A percentile compares a stretch with the other conserved stretches of the same genome.
Conservation (phyloP, 2,329 filamentous ascomycete genomes). For the Curvularia hawaiiensis region DNA sequence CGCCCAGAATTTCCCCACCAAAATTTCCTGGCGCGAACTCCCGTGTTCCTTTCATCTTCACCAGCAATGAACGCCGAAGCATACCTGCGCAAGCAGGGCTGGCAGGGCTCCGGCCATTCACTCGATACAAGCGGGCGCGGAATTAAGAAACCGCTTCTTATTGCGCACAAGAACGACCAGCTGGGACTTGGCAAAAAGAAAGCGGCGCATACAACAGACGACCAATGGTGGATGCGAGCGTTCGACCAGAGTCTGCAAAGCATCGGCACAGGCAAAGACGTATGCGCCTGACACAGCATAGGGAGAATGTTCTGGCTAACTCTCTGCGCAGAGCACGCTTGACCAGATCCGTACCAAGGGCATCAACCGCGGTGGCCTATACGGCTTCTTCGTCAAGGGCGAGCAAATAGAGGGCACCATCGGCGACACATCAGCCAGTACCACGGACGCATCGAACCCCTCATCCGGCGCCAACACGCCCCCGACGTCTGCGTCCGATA, state of each 20-base stretch:
- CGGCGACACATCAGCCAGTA: slow-evolving; percentile 28
- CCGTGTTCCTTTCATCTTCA: slow-evolving; percentile 8
- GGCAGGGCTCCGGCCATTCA: slow-evolving; percentile 86
- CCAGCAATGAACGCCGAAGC: slow-evolving; percentile 78
- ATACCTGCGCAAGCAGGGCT: slow-evolving; percentile 84
- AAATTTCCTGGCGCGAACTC: slow-evolving; percentile 23
- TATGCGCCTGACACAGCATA: slow-evolving; percentile 11
- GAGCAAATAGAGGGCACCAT: slow-evolving; percentile 77
- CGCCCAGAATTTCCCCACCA: slow-evolving; percentile 21
- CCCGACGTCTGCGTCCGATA: slow-evolving; percentile 35
- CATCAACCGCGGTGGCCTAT: slow-evolving; percentile 64
- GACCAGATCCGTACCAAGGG: slow-evolving; percentile 53
- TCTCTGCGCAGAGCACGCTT: slow-evolving; percentile 61
- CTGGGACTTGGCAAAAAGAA: slow-evolving; percentile 81
- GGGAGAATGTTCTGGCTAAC: not conserved
- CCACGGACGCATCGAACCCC: slow-evolving; percentile 24
- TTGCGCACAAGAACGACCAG: slow-evolving; percentile 80
- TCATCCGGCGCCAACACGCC: slow-evolving; percentile 33
- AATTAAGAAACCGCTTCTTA: slow-evolving; percentile 80
- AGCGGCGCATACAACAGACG: slow-evolving; percentile 58
- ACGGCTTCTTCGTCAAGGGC: slow-evolving; percentile 84
- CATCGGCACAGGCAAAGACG: slow-evolving; percentile 44
- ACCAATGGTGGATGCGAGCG: slow-evolving; percentile 97
- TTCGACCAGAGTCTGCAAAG: slow-evolving; percentile 90
- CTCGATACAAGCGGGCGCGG: slow-evolving; percentile 79